Evolutionary conservation across 2,329 filamentous ascomycete species (phyloP).

Genomic region (Malbranchea zuffiana): DNA sequence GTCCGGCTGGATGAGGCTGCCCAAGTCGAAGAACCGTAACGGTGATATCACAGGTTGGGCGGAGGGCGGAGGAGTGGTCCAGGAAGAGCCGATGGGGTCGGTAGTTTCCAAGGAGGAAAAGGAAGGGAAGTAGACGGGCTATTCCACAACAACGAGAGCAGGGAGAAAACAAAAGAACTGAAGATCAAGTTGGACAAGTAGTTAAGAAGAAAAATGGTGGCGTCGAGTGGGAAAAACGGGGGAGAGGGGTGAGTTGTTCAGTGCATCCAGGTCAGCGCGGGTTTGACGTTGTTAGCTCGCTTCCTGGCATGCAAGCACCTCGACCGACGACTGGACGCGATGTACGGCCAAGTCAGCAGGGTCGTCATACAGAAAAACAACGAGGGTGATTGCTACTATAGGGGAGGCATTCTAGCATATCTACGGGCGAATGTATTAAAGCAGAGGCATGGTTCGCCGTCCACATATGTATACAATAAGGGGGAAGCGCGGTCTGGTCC

Average conservation of each 20-base stretch:
- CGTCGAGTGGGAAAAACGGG: not conserved
- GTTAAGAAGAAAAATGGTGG: constrained; percentile 2
- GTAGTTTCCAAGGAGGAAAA: not conserved
- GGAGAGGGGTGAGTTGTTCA: constrained; percentile 10
- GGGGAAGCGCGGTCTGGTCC: no score
- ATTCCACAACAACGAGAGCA: constrained; percentile 2
- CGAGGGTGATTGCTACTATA: no score
- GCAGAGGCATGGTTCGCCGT: no score
- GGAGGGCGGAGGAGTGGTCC: constrained; percentile 13
- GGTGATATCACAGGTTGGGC: no score
- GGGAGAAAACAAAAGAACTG: constrained; percentile 7
- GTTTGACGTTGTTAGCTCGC: not conserved
- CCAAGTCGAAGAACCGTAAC: no score
- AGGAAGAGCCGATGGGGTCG: constrained; percentile 12
- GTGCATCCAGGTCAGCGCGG: not conserved
- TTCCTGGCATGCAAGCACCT: not conserved
- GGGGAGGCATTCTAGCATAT: no score
- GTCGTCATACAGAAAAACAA: constrained; percentile 8
- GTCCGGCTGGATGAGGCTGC: not conserved
- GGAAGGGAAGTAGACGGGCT: constrained; percentile 3
- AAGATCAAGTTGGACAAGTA: no score
- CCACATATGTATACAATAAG: no score
- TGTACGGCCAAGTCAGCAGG: constrained; percentile 5
- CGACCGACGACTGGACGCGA: not conserved
- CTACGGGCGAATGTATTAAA: no score